Conservation (phyloP, 2,329 filamentous ascomycete species). For the Fusarium sp. region DNA sequence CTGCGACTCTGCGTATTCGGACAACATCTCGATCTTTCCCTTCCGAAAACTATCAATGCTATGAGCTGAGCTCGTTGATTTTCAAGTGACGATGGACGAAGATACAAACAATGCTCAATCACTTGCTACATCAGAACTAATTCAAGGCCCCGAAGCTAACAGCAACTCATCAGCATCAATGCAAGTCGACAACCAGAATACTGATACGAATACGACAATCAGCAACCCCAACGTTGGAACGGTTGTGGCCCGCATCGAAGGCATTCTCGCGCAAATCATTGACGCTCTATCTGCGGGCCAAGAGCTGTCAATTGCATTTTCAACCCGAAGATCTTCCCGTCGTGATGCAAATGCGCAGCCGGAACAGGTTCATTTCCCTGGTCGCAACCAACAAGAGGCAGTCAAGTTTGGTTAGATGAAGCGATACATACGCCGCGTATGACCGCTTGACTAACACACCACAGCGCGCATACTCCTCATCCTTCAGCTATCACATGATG, state of each 20-base stretch:
- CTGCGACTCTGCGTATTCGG: conserved; percentile 31
- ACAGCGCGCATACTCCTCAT: conserved; percentile 71
- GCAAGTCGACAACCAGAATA: conserved; percentile 3
- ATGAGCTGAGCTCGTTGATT: not conserved
- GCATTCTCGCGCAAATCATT: conserved; percentile 52
- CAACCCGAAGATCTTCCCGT: conserved; percentile 39
- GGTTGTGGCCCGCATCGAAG: conserved; percentile 56
- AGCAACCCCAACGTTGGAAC: conserved; percentile 37
- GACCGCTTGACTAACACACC: conserved; percentile 1
- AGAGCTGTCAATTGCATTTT: conserved; percentile 51
- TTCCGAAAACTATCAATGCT: not conserved
- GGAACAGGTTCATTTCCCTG: conserved; percentile 62
- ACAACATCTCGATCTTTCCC: not conserved
- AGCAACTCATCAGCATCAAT: conserved; percentile 5
- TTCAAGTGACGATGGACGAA: conserved; percentile 13
- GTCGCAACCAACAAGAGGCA: conserved; percentile 62
- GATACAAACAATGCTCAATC: conserved; percentile 5
- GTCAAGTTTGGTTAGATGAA: conserved; percentile 65
- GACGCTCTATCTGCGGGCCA: conserved; percentile 47
- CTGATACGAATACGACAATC: conserved; percentile 47
- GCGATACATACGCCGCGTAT: not conserved
- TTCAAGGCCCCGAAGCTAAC: conserved; percentile 8
- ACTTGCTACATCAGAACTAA: conserved; percentile 30
- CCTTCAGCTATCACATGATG: conserved; percentile 72
- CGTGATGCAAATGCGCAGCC: conserved; percentile 16